These are phyloP conservation scores for Cladophialophora psammophila DNA, from an alignment of 2,329 filamentous ascomycete species.

Conservation along the genomic window DNA sequence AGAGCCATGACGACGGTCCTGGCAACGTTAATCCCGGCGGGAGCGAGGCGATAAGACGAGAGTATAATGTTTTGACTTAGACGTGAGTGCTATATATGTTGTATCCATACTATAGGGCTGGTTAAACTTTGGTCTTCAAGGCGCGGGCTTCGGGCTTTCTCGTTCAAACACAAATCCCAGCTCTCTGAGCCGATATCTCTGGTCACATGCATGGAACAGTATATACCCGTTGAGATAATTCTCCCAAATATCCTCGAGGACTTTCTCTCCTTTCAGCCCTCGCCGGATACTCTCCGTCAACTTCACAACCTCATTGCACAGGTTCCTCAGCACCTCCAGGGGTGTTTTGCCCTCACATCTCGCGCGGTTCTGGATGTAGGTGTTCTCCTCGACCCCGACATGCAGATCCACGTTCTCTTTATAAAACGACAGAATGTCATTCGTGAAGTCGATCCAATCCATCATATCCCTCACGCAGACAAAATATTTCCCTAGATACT, in stretches of 20 bases:
- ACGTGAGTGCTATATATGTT: no score
- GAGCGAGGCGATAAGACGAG: no score
- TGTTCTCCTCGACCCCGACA: neutral
- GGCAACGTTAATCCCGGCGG: no score
- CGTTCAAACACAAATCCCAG: neutral
- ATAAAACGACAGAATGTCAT: slow-evolving; percentile 4
- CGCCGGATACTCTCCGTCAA: slow-evolving; percentile 2
- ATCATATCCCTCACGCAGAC: neutral
- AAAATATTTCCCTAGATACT: neutral
- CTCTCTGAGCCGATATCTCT: neutral
- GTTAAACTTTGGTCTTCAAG: no score
- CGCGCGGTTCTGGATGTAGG: neutral
- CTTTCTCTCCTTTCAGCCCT: neutral
- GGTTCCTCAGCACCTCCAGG: slow-evolving; percentile 2
- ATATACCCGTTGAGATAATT: neutral
- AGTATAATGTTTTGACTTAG: no score
- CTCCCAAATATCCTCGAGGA: neutral
- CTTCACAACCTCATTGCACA: neutral
- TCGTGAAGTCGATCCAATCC: slow-evolving; percentile 5
- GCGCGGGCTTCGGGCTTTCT: neutral
- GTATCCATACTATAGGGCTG: no score
- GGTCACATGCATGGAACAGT: slow-evolving; percentile 2
- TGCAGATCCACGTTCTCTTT: neutral
- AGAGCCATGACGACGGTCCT: no score
- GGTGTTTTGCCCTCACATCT: neutral